These are phyloP conservation scores for Diaporthe citrichinensis DNA, from an alignment of 2,329 filamentous ascomycete genomes.

Conservation along the genomic window DNA sequence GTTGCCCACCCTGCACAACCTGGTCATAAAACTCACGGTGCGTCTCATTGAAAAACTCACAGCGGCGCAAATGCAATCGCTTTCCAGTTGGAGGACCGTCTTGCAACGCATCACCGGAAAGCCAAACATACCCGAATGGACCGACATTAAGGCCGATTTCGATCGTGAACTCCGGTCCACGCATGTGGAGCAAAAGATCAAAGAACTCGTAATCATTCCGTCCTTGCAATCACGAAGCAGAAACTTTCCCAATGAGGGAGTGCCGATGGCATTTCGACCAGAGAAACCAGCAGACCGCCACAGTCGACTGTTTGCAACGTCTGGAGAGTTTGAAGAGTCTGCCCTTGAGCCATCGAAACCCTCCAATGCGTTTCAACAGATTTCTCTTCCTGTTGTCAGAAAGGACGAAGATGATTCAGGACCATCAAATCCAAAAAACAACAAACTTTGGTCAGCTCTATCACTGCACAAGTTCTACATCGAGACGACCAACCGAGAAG, in stretches of 20 bases:
- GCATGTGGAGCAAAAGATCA: not conserved
- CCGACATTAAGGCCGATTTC: not conserved
- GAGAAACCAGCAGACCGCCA: no score
- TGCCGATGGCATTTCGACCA: no score
- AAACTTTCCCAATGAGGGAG: no score
- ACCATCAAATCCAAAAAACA: not conserved
- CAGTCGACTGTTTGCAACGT: no score
- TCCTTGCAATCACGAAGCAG: no score
- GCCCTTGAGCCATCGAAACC: no score
- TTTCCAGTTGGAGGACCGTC: not conserved
- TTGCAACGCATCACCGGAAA: not conserved
- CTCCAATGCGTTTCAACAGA: no score
- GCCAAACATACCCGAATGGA: not conserved
- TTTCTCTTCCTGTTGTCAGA: no score
- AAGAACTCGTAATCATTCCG: not conserved
- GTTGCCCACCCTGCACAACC: not conserved
- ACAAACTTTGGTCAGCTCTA: not conserved
- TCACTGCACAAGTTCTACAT: not conserved
- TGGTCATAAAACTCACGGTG: not conserved
- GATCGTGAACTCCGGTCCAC: not conserved
- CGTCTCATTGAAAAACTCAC: not conserved
- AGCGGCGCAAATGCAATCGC: not conserved
- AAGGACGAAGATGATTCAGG: no score
- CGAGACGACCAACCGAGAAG: not conserved
- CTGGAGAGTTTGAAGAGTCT: no score